Evolutionary conservation across 2,329 filamentous ascomycete species (phyloP).

Genomic region (Penicillium frequentans): DNA sequence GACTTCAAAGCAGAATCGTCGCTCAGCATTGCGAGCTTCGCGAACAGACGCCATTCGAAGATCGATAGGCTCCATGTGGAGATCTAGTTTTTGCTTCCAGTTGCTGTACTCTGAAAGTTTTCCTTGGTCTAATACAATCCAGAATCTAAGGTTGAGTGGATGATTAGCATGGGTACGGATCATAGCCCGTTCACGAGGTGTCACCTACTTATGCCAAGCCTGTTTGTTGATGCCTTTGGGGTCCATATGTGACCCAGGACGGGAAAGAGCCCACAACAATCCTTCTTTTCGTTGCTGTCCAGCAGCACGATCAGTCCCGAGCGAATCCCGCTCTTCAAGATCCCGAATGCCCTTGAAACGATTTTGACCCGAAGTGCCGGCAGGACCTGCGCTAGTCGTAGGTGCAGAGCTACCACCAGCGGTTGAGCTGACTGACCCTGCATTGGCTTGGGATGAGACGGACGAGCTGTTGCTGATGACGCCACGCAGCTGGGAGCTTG

Average conservation of each 20-base stretch:
- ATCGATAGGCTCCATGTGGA: slow-evolving; percentile 98
- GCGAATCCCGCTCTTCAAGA: slow-evolving; percentile 75
- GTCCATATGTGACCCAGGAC: slow-evolving; percentile 91
- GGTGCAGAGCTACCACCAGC: slow-evolving; percentile 22
- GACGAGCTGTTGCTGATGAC: slow-evolving; percentile 50
- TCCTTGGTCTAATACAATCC: slow-evolving; percentile 96
- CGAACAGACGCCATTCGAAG: slow-evolving; percentile 94
- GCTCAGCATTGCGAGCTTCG: slow-evolving; percentile 90
- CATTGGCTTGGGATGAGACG: slow-evolving; percentile 41
- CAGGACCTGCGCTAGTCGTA: slow-evolving; percentile 1
- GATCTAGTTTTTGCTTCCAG: slow-evolving; percentile 95
- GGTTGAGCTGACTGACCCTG: slow-evolving; percentile 29
- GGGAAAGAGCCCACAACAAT: slow-evolving; percentile 88
- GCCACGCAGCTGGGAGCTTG: slow-evolving; percentile 64
- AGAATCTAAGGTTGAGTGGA: slow-evolving; percentile 64
- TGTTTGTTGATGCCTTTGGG: slow-evolving; percentile 94
- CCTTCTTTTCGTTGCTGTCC: slow-evolving; percentile 85
- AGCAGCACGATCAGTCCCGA: slow-evolving; percentile 55
- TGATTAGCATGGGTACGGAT: neutral
- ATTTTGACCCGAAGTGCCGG: slow-evolving; percentile 40
- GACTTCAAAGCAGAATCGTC: slow-evolving; percentile 96
- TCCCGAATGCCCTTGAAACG: slow-evolving; percentile 91
- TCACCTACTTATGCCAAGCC: slow-evolving; percentile 92
- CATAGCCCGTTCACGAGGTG: neutral
- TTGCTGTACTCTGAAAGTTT: slow-evolving; percentile 98